phyloP scores from a whole-genome alignment of 345 rosid species.

The Eucalyptus marginata region DNA sequence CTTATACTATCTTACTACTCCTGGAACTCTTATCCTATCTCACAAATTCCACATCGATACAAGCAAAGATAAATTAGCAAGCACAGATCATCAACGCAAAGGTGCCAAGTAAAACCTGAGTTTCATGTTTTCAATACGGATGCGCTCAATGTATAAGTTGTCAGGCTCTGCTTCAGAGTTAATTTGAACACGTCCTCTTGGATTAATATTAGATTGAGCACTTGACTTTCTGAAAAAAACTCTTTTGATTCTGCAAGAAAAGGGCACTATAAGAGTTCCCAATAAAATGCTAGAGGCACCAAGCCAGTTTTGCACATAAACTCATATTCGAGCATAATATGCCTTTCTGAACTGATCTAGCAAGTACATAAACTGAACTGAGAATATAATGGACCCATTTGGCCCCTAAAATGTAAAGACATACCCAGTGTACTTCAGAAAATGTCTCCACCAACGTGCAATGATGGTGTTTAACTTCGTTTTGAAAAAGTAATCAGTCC shows the following conservation, averaged over 20 bases:
- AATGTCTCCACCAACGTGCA: constrained; percentile 33
- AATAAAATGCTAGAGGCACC: background rate
- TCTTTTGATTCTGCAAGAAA: constrained; percentile 20
- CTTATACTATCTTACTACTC: background rate
- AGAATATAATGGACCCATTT: background rate
- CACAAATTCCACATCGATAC: background rate
- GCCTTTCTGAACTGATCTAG: too few species aligned
- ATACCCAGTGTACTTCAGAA: constrained; percentile 49
- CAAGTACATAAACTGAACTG: background rate
- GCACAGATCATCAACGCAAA: background rate
- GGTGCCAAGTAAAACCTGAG: constrained; percentile 24
- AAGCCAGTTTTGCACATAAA: too few species aligned
- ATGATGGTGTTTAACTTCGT: constrained; percentile 47
- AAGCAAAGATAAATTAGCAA: background rate
- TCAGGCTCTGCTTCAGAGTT: constrained; percentile 11
- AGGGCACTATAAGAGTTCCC: background rate
- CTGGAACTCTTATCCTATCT: background rate
- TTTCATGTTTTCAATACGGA: constrained; percentile 50
- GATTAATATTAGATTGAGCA: background rate
- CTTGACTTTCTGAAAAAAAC: constrained; percentile 18
- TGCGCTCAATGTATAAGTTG: constrained; percentile 41
- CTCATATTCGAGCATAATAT: too few species aligned
- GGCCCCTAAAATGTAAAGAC: background rate
- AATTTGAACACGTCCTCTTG: constrained; percentile 21
- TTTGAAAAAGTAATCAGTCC: constrained; percentile 37